A percentile compares a stretch with the other conserved stretches of the same genome.
phyloP scores from a whole-genome alignment of 352 stramenopile species.

The Pythium phragmitis region DNA sequence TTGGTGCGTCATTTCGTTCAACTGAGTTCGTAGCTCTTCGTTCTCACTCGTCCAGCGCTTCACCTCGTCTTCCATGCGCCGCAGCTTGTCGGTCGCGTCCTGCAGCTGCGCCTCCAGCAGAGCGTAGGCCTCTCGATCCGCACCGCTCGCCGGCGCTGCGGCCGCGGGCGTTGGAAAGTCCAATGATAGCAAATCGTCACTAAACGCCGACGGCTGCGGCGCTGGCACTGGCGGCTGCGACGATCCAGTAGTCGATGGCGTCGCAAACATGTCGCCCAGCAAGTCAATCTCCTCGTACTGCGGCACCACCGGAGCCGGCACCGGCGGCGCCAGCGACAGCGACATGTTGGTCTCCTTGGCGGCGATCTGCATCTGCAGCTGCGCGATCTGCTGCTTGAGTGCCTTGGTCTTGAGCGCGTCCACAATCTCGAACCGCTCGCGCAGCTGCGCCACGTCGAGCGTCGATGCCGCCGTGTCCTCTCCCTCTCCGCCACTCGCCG shows the following conservation, averaged over 20 bases:
- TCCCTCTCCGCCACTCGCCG: conserved; percentile 6
- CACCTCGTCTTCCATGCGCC: conserved; percentile 41
- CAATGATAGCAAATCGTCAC: conserved; percentile 24
- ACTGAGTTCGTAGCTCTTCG: conserved; percentile 26
- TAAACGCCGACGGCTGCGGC: conserved; percentile 10
- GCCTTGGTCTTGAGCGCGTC: conserved; percentile 45
- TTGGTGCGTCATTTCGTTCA: conserved; percentile 21
- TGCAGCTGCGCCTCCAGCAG: conserved; percentile 36
- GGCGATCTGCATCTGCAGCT: conserved; percentile 22
- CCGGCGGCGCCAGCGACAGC: conserved; percentile 40
- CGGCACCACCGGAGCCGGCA: conserved; percentile 29
- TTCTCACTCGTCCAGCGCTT: conserved; percentile 27
- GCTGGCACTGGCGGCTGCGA: not conserved
- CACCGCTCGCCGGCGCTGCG: not conserved
- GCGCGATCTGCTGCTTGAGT: conserved; percentile 30
- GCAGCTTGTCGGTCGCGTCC: conserved; percentile 41
- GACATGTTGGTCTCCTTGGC: conserved; percentile 11
- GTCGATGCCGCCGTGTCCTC: conserved; percentile 23
- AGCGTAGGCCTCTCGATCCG: not conserved
- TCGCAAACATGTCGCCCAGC: conserved; percentile 26
- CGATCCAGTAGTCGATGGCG: not conserved
- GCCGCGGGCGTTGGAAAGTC: conserved; percentile 5
- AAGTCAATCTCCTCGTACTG: conserved; percentile 66
- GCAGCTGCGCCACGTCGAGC: conserved; percentile 46
- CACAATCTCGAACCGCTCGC: conserved; percentile 49